phyloP scores from a whole-genome alignment of 495 filamentous ascomycete genomes.

The Antarctomyces pellizariae region DNA sequence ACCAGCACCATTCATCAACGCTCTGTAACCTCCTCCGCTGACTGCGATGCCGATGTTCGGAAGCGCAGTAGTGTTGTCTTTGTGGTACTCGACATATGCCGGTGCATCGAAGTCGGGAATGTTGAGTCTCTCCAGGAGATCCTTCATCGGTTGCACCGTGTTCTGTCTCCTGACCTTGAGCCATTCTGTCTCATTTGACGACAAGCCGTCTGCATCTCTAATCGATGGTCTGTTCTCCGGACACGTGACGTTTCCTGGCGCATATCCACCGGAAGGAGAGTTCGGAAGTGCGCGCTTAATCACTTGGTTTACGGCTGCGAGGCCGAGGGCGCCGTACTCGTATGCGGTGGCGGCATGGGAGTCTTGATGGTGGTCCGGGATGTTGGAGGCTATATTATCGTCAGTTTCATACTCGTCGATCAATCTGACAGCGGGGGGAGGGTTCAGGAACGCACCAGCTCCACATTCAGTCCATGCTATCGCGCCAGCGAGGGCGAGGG shows the following conservation, averaged over 20 bases:
- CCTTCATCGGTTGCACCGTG: constrained; percentile 12
- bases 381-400: too few relatives aligned
- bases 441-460: too few relatives aligned
- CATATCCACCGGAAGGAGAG: constrained; percentile 28
- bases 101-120: constrained; percentile 57
- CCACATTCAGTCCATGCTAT: too few relatives aligned
- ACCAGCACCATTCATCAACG: constrained; percentile 74
- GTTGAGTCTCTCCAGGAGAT: constrained; percentile 42
- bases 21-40: constrained; percentile 61
- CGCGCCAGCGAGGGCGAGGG: too few relatives aligned
- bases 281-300: constrained; percentile 18
- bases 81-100: constrained; percentile 33
- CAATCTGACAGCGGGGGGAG: too few relatives aligned
- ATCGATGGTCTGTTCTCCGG: constrained; percentile 23
- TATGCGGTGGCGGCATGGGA: too few relatives aligned
- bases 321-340: too few relatives aligned
- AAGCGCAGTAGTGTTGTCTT: constrained; percentile 29
- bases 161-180: constrained; percentile 23
- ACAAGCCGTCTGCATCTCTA: constrained; percentile 31
- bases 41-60: constrained; percentile 43
- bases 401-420: too few relatives aligned
- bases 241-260: constrained; percentile 27
- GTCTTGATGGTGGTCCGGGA: too few relatives aligned
- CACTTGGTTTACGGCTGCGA: background rate
- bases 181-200: constrained; percentile 48